Evolutionary conservation across 148 eudicot genomes (phyloP).

Genomic region (Rhododendron mucronatum): DNA sequence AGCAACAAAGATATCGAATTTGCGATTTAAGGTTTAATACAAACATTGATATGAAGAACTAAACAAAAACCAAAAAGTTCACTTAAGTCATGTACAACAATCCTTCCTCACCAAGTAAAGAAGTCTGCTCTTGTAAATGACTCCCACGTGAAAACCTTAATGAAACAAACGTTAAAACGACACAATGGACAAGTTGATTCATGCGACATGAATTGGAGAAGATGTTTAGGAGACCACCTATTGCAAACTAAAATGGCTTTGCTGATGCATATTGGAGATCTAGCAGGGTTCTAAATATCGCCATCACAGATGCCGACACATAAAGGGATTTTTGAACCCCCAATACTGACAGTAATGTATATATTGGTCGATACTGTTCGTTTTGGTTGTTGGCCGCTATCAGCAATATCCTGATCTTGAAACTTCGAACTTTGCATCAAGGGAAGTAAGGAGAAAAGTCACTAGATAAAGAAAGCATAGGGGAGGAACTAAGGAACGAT

Average conservation of each 20-base stretch:
- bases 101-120: neutral
- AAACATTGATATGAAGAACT: neutral
- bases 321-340: neutral
- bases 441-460: neutral
- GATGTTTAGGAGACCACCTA: neutral
- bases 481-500: too few species aligned
- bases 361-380: neutral
- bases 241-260: neutral
- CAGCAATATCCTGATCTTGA: neutral
- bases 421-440: neutral
- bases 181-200: slow-evolving; percentile 1
- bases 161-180: neutral
- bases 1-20: neutral
- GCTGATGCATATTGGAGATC: neutral
- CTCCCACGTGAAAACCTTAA: neutral
- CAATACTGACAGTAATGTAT: neutral
- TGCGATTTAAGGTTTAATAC: neutral
- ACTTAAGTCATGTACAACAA: neutral
- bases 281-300: neutral
- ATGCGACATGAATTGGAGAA: neutral
- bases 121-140: neutral
- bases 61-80: neutral
- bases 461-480: too few species aligned
- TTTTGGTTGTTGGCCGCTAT: neutral
- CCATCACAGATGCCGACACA: neutral